A percentile compares a stretch with the other conserved stretches of the same genome.
Conservation (phyloP, 805 yeast species). For the Tetrapisispora iriomotensis region DNA sequence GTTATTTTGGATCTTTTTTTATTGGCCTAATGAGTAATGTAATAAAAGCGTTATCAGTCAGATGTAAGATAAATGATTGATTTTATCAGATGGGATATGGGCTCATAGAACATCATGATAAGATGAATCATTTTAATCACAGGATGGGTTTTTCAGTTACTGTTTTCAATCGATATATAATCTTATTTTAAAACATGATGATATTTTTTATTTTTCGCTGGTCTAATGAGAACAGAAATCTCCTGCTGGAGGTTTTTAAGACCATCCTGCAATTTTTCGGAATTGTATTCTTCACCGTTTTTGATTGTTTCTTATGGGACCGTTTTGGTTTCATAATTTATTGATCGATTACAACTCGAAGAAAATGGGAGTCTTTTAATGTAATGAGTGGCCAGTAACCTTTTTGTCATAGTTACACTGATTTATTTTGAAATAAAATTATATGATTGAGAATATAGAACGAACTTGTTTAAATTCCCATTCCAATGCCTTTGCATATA, state of each 20-base stretch:
- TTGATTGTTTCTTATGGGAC: conserved; percentile 3
- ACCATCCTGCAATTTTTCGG: conserved; percentile 11
- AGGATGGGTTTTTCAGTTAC: too few species aligned
- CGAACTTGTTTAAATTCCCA: too few species aligned
- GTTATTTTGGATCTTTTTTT: too few species aligned
- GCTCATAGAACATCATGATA: conserved; percentile 1
- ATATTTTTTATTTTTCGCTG: conserved; percentile 24
- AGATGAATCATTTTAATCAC: not conserved
- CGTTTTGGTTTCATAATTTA: conserved; percentile 17
- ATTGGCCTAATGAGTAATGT: too few species aligned
- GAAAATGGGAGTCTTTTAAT: conserved; percentile 37
- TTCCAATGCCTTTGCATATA: too few species aligned
- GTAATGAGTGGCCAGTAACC: conserved; percentile 50
- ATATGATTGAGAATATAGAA: too few species aligned
- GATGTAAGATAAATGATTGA: too few species aligned
- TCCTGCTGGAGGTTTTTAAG: conserved; percentile 15
- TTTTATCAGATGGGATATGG: not conserved
- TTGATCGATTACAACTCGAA: conserved; percentile 3
- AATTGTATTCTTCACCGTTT: conserved; percentile 8
- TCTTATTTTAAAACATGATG: conserved; percentile 21
- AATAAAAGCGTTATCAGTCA: too few species aligned
- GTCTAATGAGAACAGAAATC: conserved; percentile 25
- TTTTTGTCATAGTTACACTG: conserved; percentile 46
- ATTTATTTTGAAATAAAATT: too few species aligned
- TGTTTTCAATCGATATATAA: too few species aligned